Percentiles rank a stretch among this genome's conserved stretches.
Evolutionary conservation across 208 protist genomes (phyloP).

Genomic region (Leishmania mexicana): DNA sequence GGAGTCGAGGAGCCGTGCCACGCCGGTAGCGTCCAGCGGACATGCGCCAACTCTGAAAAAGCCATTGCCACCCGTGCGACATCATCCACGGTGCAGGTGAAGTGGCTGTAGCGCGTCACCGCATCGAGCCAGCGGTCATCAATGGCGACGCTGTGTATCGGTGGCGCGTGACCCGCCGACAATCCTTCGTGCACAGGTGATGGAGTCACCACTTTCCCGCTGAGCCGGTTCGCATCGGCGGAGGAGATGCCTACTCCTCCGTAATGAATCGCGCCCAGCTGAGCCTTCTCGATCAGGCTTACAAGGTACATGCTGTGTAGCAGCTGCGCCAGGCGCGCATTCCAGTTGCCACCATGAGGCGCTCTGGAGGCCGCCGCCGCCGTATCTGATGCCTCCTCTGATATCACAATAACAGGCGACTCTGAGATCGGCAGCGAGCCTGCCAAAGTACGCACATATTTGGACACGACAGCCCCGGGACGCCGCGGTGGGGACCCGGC

Average conservation of each 20-base stretch:
- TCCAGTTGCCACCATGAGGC: slow-evolving; percentile 7
- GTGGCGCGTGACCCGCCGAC: too few relatives aligned
- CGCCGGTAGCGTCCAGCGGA: slow-evolving; percentile 38
- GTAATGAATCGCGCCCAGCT: slow-evolving; percentile 42
- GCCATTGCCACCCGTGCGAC: slow-evolving; percentile 58
- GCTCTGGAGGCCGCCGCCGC: background rate
- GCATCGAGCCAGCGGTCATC: slow-evolving; percentile 66
- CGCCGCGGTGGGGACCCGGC: background rate
- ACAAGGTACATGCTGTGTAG: slow-evolving; percentile 73
- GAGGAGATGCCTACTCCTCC: background rate
- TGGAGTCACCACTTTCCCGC: background rate
- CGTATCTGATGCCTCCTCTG: background rate
- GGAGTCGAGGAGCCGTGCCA: background rate
- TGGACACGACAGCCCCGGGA: background rate
- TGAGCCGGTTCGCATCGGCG: background rate
- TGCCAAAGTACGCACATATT: slow-evolving; percentile 5
- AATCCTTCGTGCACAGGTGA: background rate
- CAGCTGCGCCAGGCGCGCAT: slow-evolving; percentile 47
- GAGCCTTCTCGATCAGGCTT: slow-evolving; percentile 71
- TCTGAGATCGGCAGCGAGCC: slow-evolving; percentile 2
- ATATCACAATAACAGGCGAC: background rate
- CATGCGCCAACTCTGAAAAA: slow-evolving; percentile 53
- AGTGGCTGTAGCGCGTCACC: slow-evolving; percentile 58
- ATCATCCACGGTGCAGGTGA: slow-evolving; percentile 59
- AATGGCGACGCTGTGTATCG: slow-evolving; percentile 22